Evolutionary conservation across 495 filamentous ascomycete genomes (phyloP), one percentile per base, ranked within the genome.

Genomic region (Daldinia loculata): DNA sequence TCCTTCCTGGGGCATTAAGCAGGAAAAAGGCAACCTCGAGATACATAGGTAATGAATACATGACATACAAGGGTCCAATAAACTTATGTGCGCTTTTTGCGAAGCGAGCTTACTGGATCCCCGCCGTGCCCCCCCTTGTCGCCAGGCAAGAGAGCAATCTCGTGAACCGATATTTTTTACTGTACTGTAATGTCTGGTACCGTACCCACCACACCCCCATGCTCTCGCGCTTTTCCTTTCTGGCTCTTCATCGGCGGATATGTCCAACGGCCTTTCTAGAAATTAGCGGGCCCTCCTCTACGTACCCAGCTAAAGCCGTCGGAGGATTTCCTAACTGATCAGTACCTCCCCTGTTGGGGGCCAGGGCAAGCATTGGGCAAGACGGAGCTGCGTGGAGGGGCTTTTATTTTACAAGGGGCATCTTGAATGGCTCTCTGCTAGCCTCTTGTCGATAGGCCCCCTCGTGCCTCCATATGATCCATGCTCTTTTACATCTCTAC

Each of bases 311-410:
- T 51, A 66, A 68, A 74, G 74, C 67, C 67, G 43, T 83, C 80
- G 80, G 80, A 83, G 79, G 79, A 80, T 84, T 82, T 76, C 79
- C 75, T 75, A 76, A 76, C 80, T 80, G 78, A 83, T 83, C 80
- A 81, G 77, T 77, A 71, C 66, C 56, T 66, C 53, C 76, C 74
- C 75, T 71, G 69, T 74, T 76, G 74, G 74, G 74, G 76, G 71
- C 76, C 71, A 75, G 76, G 76, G 74, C 74, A 50, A 66, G 70
- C 55, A 72, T 70, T 67, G 65, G 67, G 61, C 59, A 61, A 61
- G 60, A 66, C 70, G 62, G 62, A 63, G 56, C 55, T 69, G 68
- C 71, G 67, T 75, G 67, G 75, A 77, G 74, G 74, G 75, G 75
- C 63, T 64, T 67, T 70, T 67, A 63, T 66, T 69, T 72, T 62